Evolutionary conservation across 345 rosid genomes (phyloP), one percentile per base, ranked within the genome.

Genomic region (Jatropha curcas): DNA sequence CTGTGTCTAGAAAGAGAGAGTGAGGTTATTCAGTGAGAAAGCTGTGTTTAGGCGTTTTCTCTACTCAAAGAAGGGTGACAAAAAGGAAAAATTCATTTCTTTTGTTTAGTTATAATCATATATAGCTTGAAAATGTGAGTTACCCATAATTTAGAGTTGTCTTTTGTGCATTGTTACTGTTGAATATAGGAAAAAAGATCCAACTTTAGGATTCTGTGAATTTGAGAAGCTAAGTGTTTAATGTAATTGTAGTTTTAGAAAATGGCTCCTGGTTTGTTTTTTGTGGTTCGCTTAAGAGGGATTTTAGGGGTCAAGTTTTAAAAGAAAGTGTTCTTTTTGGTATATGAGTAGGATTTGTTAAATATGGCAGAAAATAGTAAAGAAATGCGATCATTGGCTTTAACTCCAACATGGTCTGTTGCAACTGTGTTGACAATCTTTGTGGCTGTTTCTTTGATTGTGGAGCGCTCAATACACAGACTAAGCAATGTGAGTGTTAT

Each of bases 361-460:
- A 68, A 2, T 11, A 83, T 83, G 80, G 73, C 17, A 60, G 83
- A 76, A 67, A 63, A 30, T 43, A 25, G 10, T 39, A 77, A 78
- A 58, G 97, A 87, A 79, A 74, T 75, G 82, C 81, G 97, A 80
- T 88, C 98, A 2, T 78, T 92, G 81, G 97, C 92, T 28, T 76
- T 86, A 43, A 92, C 98, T 1, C 98, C 99, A 59, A 92, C 98
- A 70, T 95, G 99, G 99, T 92, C 98, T 24, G 95, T 92, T 68
- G 99, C 99, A 58, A 88, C 97, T 1, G 99, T 92, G 43, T 76
- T 95, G 82, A 92, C 98, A 12, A 70, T 95, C 61, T 89, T 95
- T 70, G 97, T 94, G 17, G 83, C 77, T 60, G 91, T 95, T 71
- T 95, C 99, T 56, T 75, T 89, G 81, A 79, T 90, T 66, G 96